Base-by-base conservation (phyloP, 2,329 filamentous ascomycete species). In the Cordyceps militaris region DNA sequence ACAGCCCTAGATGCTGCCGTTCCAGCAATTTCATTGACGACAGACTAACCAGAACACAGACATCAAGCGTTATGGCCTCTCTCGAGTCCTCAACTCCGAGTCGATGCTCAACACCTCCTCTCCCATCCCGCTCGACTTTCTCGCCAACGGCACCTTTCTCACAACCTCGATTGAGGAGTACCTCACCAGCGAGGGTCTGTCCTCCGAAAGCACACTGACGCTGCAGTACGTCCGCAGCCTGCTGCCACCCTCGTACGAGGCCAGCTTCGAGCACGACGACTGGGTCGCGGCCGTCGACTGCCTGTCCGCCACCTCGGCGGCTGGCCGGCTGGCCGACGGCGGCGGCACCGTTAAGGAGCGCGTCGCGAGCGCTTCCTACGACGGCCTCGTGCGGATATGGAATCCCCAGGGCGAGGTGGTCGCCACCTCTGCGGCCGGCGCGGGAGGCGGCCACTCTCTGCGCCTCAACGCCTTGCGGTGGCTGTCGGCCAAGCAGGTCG, bases 191-290 rank as follows among this genome's bases (percentile, higher is more conserved):
- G 89, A 94, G 67, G 93, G 93, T 51, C 86, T 97, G 61, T 96
- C 91, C 21, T 83, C 91, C 43, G 94, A 99, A 76, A 88, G 87
- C 4, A 93, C 88, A 4, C 76, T 99, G 54, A 88, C 87, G 36
- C 81, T 99, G 58, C 92, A 97, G 76, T 99, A 97, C 73, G 91
- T 97, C 36, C 87, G 91, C 66, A 94, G 91, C 62, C 77, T 97
- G 64, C 85, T 97, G 60, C 94, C 94, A 8, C 94, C 94, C 19
- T 80, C 89, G 36, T 93, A 94, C 71, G 86, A 96, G 65, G 88
- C 91, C 13, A 94, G 89, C 68, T 99, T 96, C 70, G 87, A 97
- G 75, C 93, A 99, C 71, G 92, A 99, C 68, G 94, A 97, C 72
- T 99, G 94, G 94, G 89, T 99, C 50, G 90, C 89, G 69, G 83